phyloP scores from a whole-genome alignment of 2,329 filamentous ascomycete species.

The Falciphora oryzae region DNA sequence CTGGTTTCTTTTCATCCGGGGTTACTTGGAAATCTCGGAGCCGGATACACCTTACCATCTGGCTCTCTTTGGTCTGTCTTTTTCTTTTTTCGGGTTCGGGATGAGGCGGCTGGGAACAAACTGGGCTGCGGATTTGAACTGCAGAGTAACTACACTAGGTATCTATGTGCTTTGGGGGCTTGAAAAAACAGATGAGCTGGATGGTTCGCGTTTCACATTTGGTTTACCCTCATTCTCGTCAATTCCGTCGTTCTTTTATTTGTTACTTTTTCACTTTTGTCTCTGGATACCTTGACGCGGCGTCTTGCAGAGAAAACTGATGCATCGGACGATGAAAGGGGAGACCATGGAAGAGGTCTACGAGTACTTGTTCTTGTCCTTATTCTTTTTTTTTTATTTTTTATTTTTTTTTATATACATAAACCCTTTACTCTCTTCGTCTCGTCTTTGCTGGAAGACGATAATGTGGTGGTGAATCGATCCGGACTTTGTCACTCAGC shows the following conservation, averaged over 20 bases:
- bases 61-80: too few relatives aligned
- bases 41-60: too few relatives aligned
- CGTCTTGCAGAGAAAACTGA: not conserved
- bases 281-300: not conserved
- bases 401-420: conserved; percentile 12
- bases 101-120: too few relatives aligned
- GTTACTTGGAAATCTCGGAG: not conserved
- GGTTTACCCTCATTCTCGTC: not conserved
- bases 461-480: too few relatives aligned
- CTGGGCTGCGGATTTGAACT: too few relatives aligned
- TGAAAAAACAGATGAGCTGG: not conserved
- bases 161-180: not conserved
- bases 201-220: not conserved
- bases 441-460: not conserved
- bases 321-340: not conserved
- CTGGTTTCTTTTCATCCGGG: conserved; percentile 11
- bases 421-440: not conserved
- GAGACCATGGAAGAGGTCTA: not conserved
- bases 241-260: not conserved
- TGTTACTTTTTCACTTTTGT: not conserved
- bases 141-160: too few relatives aligned
- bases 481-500: too few relatives aligned
- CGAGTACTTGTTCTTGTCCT: not conserved
- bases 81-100: too few relatives aligned
- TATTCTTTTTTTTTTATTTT: not conserved